phyloP scores from a whole-genome alignment of 805 yeast species.

The Zygoascus bituminiphila region DNA sequence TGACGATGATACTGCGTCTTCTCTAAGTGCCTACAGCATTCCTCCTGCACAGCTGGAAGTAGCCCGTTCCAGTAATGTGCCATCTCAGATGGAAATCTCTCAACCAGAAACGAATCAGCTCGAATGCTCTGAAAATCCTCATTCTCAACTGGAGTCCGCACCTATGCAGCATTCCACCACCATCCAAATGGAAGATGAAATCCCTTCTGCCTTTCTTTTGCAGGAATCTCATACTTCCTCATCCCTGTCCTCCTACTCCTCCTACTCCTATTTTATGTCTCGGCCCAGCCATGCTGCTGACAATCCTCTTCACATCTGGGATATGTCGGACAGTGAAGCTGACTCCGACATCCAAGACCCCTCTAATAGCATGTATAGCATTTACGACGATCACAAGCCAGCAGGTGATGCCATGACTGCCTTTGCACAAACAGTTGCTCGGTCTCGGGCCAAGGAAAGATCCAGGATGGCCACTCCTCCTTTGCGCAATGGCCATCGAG shows the following conservation, averaged over 20 bases:
- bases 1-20: neutral
- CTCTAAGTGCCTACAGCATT: neutral
- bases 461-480: neutral
- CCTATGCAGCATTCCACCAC: neutral
- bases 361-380: slow-evolving; percentile 3
- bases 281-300: neutral
- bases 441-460: slow-evolving; percentile 8
- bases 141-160: neutral
- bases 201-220: neutral
- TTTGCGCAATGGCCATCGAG: neutral
- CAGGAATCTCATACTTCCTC: neutral
- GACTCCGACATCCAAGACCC: slow-evolving; percentile 17
- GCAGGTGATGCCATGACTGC: slow-evolving; percentile 19
- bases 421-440: slow-evolving; percentile 19
- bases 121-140: neutral
- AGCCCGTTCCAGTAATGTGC: neutral
- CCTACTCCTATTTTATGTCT: neutral
- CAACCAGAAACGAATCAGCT: neutral
- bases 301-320: slow-evolving; percentile 2
- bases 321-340: slow-evolving; percentile 12
- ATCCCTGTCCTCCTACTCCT: neutral
- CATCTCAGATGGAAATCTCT: neutral
- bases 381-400: slow-evolving; percentile 1
- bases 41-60: neutral
- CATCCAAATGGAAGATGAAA: neutral